Conservation (phyloP, 768 basidiomycete species). For the Podaxis sp. region DNA sequence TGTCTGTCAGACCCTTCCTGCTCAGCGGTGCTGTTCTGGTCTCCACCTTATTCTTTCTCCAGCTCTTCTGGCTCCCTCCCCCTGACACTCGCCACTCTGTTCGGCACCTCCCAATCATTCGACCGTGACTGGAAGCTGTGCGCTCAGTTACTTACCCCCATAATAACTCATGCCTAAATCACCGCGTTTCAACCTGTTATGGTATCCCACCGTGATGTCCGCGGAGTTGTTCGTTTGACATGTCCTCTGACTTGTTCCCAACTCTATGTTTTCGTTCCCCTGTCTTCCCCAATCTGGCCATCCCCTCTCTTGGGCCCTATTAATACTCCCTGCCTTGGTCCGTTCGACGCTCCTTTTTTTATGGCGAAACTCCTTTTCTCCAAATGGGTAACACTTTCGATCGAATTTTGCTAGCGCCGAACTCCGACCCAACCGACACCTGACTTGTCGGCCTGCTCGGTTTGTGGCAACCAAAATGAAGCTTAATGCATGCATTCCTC, state of each 20-base stretch:
- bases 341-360: background rate
- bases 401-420: background rate
- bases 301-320: conserved; percentile 11
- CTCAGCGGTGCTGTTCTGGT: background rate
- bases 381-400: background rate
- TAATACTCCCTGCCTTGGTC: conserved; percentile 4
- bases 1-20: background rate
- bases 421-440: background rate
- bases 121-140: conserved; percentile 1
- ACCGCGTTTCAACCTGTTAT: conserved; percentile 5
- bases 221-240: conserved; percentile 1
- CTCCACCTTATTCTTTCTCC: background rate
- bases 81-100: background rate
- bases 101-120: background rate
- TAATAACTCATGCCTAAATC: conserved; percentile 10
- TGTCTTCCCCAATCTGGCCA: background rate
- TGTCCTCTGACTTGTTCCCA: background rate
- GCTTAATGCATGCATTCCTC: background rate
- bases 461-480: background rate
- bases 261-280: background rate
- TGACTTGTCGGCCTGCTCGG: background rate
- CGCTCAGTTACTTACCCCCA: background rate
- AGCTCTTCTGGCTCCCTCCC: background rate
- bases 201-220: background rate
- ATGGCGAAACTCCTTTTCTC: background rate